Percentiles rank a stretch among this genome's conserved stretches.
phyloP scores from a whole-genome alignment of 306 rosid genomes.

The Lathyrus sativus region DNA sequence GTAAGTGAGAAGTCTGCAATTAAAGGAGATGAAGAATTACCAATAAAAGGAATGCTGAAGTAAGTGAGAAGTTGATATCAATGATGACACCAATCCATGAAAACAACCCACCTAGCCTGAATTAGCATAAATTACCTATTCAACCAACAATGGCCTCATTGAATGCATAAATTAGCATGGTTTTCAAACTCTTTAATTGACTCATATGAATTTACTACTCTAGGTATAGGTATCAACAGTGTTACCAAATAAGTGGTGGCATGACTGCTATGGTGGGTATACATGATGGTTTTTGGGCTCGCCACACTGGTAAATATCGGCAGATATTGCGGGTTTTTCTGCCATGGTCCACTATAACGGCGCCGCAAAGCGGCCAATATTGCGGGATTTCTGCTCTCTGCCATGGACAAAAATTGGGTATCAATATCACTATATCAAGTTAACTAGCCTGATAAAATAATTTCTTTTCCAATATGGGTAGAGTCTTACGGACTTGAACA shows the following conservation, averaged over 20 bases:
- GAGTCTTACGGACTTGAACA: neutral
- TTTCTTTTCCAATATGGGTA: neutral
- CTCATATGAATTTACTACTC: neutral
- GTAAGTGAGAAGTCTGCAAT: neutral
- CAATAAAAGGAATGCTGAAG: slow-evolving; percentile 1
- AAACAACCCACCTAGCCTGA: neutral
- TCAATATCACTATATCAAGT: neutral
- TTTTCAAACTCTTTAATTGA: neutral
- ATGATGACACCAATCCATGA: neutral
- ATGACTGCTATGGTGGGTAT: too few relatives aligned
- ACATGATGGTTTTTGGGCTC: too few relatives aligned
- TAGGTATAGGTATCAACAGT: neutral
- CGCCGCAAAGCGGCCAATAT: too few relatives aligned
- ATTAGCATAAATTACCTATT: neutral
- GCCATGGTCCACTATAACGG: too few relatives aligned
- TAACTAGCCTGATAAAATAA: neutral
- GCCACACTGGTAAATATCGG: too few relatives aligned
- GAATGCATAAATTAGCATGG: neutral
- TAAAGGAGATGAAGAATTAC: neutral
- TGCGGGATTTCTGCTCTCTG: too few relatives aligned
- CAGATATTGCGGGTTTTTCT: too few relatives aligned
- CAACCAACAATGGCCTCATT: neutral
- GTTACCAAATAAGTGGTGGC: too few relatives aligned
- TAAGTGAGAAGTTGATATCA: neutral
- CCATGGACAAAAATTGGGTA: too few relatives aligned